Evolutionary conservation across 164 flowering plant genomes (phyloP).

Genomic region (Piper longum): DNA sequence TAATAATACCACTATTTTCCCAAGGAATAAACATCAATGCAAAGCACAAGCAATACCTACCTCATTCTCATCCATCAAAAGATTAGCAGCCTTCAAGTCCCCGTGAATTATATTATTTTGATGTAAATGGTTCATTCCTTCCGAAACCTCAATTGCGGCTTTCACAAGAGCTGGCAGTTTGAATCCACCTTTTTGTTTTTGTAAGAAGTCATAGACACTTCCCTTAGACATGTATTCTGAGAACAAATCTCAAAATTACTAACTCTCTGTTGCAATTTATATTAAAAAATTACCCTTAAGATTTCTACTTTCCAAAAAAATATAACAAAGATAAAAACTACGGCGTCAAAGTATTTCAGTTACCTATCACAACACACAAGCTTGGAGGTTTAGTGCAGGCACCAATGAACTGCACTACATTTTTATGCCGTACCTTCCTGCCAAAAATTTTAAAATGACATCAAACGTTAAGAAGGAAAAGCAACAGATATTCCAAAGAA

Average conservation of each 20-base stretch:
- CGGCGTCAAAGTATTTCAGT: background rate
- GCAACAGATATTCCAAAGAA: no score
- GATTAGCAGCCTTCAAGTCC: conserved; percentile 77
- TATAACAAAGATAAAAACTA: no score
- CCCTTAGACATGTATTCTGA: conserved; percentile 94
- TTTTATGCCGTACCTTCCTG: conserved; percentile 96
- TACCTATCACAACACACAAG: conserved; percentile 94
- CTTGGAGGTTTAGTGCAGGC: conserved; percentile 84
- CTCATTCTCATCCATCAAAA: conserved; percentile 94
- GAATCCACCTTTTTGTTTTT: conserved; percentile 70
- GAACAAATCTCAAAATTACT: conserved; percentile 1
- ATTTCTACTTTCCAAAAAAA: no score
- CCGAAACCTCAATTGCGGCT: conserved; percentile 81
- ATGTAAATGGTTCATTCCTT: conserved; percentile 56
- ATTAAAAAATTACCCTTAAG: background rate
- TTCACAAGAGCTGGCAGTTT: conserved; percentile 72
- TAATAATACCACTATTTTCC: no score
- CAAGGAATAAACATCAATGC: no score
- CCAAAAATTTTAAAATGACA: conserved; percentile 3
- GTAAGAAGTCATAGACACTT: conserved; percentile 82
- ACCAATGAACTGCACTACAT: conserved; percentile 17
- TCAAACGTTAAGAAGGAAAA: background rate
- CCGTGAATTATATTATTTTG: no score
- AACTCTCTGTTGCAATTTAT: background rate
- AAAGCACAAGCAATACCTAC: conserved; percentile 24